phyloP scores from a whole-genome alignment of 257 asterid genomes.

The Craterostigma plantagineum region DNA sequence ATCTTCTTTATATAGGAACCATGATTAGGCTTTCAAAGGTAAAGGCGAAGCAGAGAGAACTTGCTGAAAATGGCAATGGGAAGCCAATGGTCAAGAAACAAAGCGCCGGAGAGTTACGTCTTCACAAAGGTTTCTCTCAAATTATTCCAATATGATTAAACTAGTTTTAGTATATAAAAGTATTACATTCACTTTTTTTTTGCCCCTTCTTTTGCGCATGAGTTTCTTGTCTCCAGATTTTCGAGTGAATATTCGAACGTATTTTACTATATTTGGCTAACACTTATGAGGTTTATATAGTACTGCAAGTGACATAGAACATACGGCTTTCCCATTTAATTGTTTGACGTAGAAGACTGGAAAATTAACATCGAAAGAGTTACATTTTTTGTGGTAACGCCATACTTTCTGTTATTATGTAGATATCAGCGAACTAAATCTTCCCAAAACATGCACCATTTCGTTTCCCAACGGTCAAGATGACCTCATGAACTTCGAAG shows the following conservation, averaged over 20 bases:
- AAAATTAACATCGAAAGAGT: too few relatives aligned
- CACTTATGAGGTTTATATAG: too few relatives aligned
- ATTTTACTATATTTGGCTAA: too few relatives aligned
- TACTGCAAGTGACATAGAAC: too few relatives aligned
- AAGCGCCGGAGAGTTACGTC: conserved; percentile 92
- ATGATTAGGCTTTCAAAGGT: conserved; percentile 91
- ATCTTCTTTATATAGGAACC: conserved; percentile 19
- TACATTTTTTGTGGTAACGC: too few relatives aligned
- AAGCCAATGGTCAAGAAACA: conserved; percentile 74
- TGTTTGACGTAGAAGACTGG: too few relatives aligned
- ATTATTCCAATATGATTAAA: too few relatives aligned
- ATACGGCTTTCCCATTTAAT: too few relatives aligned
- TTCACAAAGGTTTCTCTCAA: conserved; percentile 37
- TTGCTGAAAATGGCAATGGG: conserved; percentile 81
- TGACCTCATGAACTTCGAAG: conserved; percentile 94
- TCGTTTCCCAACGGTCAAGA: conserved; percentile 86
- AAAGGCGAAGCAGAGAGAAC: conserved; percentile 83
- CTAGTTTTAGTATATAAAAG: background rate
- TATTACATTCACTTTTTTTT: too few relatives aligned
- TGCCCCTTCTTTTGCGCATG: too few relatives aligned
- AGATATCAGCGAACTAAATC: conserved; percentile 85
- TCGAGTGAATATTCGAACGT: too few relatives aligned
- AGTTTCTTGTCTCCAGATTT: too few relatives aligned
- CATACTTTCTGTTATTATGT: conserved; percentile 8
- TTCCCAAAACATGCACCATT: conserved; percentile 69